These are phyloP conservation scores for Cornus kousa DNA, from an alignment of 148 eudicot species.

Conservation along the genomic window DNA sequence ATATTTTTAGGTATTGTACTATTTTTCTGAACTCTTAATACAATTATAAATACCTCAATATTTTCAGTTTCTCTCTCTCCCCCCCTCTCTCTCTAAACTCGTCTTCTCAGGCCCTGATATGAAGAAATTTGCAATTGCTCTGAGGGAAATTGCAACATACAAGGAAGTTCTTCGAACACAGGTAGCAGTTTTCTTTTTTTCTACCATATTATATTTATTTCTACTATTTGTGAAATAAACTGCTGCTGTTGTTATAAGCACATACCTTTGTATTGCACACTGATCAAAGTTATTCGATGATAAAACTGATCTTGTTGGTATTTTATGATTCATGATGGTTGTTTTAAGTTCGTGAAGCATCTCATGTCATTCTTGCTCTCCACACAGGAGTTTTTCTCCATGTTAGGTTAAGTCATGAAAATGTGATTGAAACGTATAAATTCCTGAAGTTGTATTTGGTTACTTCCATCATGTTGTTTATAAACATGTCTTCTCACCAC, in stretches of 20 bases:
- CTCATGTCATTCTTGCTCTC: neutral
- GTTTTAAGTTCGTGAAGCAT: constrained; percentile 5
- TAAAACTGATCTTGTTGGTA: neutral
- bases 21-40: neutral
- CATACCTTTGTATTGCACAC: neutral
- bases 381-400: neutral
- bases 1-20: neutral
- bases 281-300: neutral
- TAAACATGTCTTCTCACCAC: neutral
- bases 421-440: no score
- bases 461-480: neutral
- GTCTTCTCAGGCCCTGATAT: constrained; percentile 68
- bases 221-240: neutral
- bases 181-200: constrained; percentile 33
- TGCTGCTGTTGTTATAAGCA: neutral
- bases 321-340: neutral
- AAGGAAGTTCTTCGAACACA: constrained; percentile 87
- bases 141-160: constrained; percentile 89
- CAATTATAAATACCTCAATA: neutral
- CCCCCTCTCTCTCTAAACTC: neutral
- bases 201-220: neutral
- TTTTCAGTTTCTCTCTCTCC: no score
- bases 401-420: neutral
- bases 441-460: neutral
- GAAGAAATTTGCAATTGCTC: constrained; percentile 73